Conservation (phyloP, 2,329 filamentous ascomycete species). For the Chaetothyriales sp. region DNA sequence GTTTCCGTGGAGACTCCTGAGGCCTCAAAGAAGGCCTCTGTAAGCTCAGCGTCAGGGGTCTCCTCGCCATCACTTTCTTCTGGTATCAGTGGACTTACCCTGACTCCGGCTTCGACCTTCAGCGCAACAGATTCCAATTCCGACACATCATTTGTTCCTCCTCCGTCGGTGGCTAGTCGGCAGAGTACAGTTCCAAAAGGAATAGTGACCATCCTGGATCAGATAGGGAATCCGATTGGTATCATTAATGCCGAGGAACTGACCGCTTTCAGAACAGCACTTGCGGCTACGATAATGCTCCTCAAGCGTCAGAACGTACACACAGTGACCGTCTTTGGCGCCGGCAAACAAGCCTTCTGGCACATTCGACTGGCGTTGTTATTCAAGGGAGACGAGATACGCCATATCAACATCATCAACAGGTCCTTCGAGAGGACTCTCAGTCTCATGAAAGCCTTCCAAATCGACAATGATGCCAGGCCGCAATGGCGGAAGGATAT, state of each 20-base stretch:
- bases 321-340: constrained; percentile 71
- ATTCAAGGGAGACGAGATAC: constrained; percentile 50
- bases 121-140: constrained; percentile 19
- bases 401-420: constrained; percentile 72
- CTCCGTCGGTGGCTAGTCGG: constrained; percentile 22
- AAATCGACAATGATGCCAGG: constrained; percentile 32
- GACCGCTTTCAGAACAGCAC: constrained; percentile 55
- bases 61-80: constrained; percentile 23
- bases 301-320: constrained; percentile 56
- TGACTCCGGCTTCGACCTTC: constrained; percentile 23
- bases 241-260: constrained; percentile 55
- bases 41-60: constrained; percentile 12
- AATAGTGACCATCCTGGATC: constrained; percentile 46
- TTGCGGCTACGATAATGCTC: constrained; percentile 47
- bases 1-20: constrained; percentile 38
- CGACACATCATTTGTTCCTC: constrained; percentile 16
- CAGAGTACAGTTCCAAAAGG: constrained; percentile 40
- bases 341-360: constrained; percentile 87
- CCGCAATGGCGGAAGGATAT: constrained; percentile 50
- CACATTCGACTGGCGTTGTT: constrained; percentile 75
- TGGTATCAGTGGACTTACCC: constrained; percentile 24
- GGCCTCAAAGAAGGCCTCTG: constrained; percentile 4
- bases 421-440: constrained; percentile 39
- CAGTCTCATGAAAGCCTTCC: constrained; percentile 40
- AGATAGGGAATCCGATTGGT: constrained; percentile 43